Base-by-base conservation (phyloP, 768 basidiomycete species). In the Phanerodontia chrysosporium region DNA sequence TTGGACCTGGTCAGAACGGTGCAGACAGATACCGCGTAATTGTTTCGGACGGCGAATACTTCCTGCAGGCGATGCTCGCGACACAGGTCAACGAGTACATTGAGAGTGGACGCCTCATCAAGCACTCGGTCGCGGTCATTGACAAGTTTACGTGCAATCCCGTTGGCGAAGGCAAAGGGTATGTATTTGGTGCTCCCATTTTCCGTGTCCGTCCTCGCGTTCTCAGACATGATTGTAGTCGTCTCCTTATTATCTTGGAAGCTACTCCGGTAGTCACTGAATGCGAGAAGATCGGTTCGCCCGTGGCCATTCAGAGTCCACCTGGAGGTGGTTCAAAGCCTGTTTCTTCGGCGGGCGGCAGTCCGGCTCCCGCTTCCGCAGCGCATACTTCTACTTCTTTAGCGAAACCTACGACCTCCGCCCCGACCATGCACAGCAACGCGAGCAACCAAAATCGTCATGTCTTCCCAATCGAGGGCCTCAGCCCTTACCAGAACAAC, bases 401-500 rank as follows among this genome's bases (percentile, higher is more conserved):
- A 22, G 29, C 54, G 24, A 45, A 35, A 36, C 22, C 6, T 22
- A 18, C 52, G 24, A 10, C 52, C 32, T 13, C 32, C 21, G 22
- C 35, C 1, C 52, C 52, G 7, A 36, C 36, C 9, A 24, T 25
- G n/a, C 22, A 46, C 57, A 49, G 36, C 22, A 21, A 30, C 12
- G 32, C 24, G 16, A 35, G 30, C 60, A 12, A 46, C 51, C 9
- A 12, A 7, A 35, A 25, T 14, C 32, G 59, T 16, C 49, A 48
- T 14, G 71, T 86, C 30, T 87, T 87, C 72, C 96, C 95, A 1
- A 98, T 99, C 63, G 96, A 97, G 69, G 90, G 87, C 5, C 82
- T 98, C 46, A 95, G 90, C 68, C 96, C 96, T 9, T 98, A 98
- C 67, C 94, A 97, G 73, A 98, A 96, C 76, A 92, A 92, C 72